Base-by-base conservation (phyloP, 2,329 filamentous ascomycete genomes). In the Penicillium brasilianum region DNA sequence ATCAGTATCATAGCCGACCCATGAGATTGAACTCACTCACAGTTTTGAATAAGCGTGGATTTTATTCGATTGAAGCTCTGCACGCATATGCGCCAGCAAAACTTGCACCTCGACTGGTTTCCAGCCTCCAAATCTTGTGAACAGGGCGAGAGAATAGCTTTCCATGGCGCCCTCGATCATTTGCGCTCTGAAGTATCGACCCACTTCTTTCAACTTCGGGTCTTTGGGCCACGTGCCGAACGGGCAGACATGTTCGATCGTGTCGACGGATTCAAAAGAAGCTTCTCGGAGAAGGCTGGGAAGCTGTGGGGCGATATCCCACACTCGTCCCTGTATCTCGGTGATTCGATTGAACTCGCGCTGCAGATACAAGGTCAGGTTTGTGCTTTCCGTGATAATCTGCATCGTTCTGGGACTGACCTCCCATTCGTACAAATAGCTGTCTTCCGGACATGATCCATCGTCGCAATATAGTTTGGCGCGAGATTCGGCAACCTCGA, bases 201-300 rank as follows among this genome's bases (percentile, higher is more conserved):
- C 73, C 4, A 74, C 60, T 18, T 70, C 66, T 37, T 74, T 74
- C 34, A 72, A 55, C 22, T 64, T 61, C 1, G 64, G 57, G 39
- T 75, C 66, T 56, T 70, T 71, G 6, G 71, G 71, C 74, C 74
- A 77, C 14, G 65, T 64, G 3, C 70, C 72, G n/a, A 72, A 66
- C 0, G 74, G 73, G 20, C 66, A 62, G 32, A 69, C 61, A 41
- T 66, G 66, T 25, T 67, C 64, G 25, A 61, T 44, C 20, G 66
- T 41, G n/a, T 62, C 32, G 11, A 74, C 61, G 18, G 71, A 59
- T 13, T 69, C 61, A 49, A 76, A 76, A 1, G 66, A 66, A 13
- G 69, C 67, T 4, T 69, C 59, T 28, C 64, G 55, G 41, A 76
- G 48, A 6, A 68, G 55, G 2, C 50, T 52, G 2, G 60, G 48